Evolutionary conservation across 2,329 filamentous ascomycete genomes (phyloP), one percentile per base, ranked within the genome.

Genomic region (Cytospora leucostoma): DNA sequence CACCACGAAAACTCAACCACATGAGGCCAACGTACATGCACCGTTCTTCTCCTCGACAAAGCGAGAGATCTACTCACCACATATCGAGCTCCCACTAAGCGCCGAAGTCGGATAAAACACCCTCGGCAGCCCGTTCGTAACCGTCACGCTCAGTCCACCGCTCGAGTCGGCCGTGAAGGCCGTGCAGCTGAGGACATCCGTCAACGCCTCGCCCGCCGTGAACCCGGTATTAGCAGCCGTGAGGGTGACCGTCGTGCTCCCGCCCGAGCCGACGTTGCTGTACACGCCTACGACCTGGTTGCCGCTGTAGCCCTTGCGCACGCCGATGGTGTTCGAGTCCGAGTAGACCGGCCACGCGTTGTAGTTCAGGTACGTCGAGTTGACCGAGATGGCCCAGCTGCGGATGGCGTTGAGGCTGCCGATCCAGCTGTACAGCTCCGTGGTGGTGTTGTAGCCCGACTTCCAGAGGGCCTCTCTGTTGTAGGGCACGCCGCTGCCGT

Each of bases 391-490:
- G 19, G 77, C 77, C 54, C 77, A 72, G 71, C 72, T 77, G 38
- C 84, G 82, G 52, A 85, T 75, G 56, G 76, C 74, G 70, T 87
- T 87, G 32, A 84, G 70, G 6, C 70, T 68, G 0, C 76, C 68
- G 57, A 84, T 80, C 65, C 76, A 77, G 37, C 69, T 67, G 71
- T 84, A 84, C 7, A 83, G 72, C 8, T 76, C 72, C 2, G 76
- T 69, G 1, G 67, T 69, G 0, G 77, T 83, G 35, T 73, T 69
- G 69, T 81, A 84, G 1, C 74, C 73, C 0, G 80, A 80, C 1
- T 78, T 68, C 82, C 82, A 84, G 38, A 80, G 70, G 1, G 81
- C 78, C 67, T 84, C 81, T 17, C 81, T 79, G 69, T 83, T 82
- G 56, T 72, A 53, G 0, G 80, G 80, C 32, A 77, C 77, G 6